Conservation (phyloP, 176 grass and related monocot species). For the Olyra latifolia region DNA sequence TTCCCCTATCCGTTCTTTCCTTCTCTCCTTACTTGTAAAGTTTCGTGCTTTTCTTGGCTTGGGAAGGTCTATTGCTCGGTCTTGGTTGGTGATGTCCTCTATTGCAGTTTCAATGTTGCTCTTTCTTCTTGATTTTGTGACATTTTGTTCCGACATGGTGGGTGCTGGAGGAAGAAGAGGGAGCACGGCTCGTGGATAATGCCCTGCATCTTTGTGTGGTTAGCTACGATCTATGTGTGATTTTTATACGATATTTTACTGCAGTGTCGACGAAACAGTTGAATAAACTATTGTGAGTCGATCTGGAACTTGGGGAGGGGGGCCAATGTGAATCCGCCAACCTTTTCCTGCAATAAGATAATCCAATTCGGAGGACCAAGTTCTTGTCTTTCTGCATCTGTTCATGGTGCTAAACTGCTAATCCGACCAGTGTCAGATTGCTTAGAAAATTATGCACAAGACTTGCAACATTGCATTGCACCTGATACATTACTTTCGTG, state of each 20-base stretch:
- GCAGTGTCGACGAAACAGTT: neutral
- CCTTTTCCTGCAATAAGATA: slow-evolving; percentile 32
- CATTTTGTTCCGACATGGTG: slow-evolving; percentile 2
- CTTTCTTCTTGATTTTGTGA: neutral
- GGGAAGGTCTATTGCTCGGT: neutral
- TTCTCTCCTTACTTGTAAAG: slow-evolving; percentile 13
- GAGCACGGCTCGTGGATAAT: neutral
- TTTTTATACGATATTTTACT: slow-evolving; percentile 29
- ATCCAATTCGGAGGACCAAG: slow-evolving; percentile 1
- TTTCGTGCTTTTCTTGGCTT: slow-evolving; percentile 20
- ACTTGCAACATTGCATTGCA: neutral
- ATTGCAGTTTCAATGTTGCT: neutral
- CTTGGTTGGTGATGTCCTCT: neutral
- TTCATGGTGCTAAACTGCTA: slow-evolving; percentile 1
- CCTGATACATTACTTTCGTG: neutral
- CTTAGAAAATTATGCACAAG: neutral
- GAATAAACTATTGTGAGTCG: slow-evolving; percentile 30
- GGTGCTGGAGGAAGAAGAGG: neutral
- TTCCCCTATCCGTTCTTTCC: neutral
- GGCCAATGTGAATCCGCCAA: neutral
- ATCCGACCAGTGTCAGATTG: neutral
- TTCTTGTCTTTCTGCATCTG: neutral
- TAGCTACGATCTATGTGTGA: neutral
- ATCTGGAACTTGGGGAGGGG: slow-evolving; percentile 18
- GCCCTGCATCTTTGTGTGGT: neutral